phyloP scores from a whole-genome alignment of 2,329 filamentous ascomycete genomes.

The Lecanoromycetidae sp. region DNA sequence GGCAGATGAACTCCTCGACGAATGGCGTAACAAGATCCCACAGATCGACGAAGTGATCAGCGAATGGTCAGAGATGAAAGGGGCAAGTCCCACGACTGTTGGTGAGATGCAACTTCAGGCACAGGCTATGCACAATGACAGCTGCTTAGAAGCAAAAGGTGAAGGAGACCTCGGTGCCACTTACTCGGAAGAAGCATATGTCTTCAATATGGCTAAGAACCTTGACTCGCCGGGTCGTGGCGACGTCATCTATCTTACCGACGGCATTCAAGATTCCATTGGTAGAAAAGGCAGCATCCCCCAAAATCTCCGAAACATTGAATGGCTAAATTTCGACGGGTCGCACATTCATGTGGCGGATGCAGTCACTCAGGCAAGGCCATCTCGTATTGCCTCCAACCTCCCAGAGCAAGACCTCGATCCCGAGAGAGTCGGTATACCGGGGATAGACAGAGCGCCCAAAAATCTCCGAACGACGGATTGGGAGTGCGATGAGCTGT shows the following conservation, averaged over 20 bases:
- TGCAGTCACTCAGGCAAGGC: background rate
- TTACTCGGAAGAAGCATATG: background rate
- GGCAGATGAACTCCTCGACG: background rate
- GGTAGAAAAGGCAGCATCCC: background rate
- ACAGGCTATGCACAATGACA: background rate
- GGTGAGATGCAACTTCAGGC: slow-evolving; percentile 1
- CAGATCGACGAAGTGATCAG: background rate
- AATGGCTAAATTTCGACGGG: slow-evolving; percentile 5
- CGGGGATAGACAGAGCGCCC: background rate
- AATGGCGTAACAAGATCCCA: slow-evolving; percentile 7
- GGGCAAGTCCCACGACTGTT: slow-evolving; percentile 1
- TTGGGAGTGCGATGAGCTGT: background rate
- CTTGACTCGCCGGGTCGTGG: slow-evolving; percentile 6
- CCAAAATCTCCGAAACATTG: background rate
- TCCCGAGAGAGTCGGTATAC: background rate
- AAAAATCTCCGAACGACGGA: background rate
- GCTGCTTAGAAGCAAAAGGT: background rate
- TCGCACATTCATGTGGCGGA: slow-evolving; percentile 5
- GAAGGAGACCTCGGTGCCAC: background rate
- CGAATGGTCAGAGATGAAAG: slow-evolving; percentile 4
- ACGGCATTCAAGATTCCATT: background rate
- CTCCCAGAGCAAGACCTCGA: background rate
- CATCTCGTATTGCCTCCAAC: too few species aligned
- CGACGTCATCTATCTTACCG: slow-evolving; percentile 3
- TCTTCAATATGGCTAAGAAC: slow-evolving; percentile 1